Evolutionary conservation across 2,329 filamentous ascomycete species (phyloP), one percentile per base, ranked within the genome.

Genomic region (Aspergillus caelatus): DNA sequence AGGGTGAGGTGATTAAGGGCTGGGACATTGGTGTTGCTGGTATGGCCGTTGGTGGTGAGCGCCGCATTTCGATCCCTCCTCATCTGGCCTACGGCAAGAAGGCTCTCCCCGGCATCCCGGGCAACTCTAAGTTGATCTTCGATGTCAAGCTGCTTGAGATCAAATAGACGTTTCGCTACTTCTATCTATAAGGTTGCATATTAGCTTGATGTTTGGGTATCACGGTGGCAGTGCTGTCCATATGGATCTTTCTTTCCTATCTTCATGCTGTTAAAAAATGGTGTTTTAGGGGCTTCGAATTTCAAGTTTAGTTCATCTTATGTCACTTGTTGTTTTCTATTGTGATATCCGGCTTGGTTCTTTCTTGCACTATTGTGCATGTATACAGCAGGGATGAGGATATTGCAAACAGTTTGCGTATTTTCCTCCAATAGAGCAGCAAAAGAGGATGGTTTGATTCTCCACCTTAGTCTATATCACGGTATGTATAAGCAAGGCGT

Each of bases 1-100:
- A 89, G 77, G 94, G 94, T 66, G 92, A 98, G 80, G 96, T 99
- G 74, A 99, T 99, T 85, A 95, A 96, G 87, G 95, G 95, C 71
- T 98, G 95, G 96, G 96, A 99, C 79, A 88, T 98, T 69, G 95
- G 95, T 81, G 84, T 99, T 71, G 85, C 87, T 71, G 96, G 96
- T 81, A 97, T 99, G 93, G 85, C 89, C 71, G 90, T 94, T 71
- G 95, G 95, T 75, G 93, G 93, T 74, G 96, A 99, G 86, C 92
- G 95, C 74, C 90, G 95, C 71, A 86, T 99, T 74, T 94, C 89
- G 67, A 93, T 99, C 74, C 96, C 96, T 55, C 85, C 95, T 55
- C 83, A 90, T 73, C 88, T 94, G 63, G 96, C 91, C 73, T 99
- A 99, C 80, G 95, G 96, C 80, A 93, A 88, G 82, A 91, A 92